phyloP scores from a whole-genome alignment of 495 filamentous ascomycete genomes.

The Aspergillus olivimuriae region DNA sequence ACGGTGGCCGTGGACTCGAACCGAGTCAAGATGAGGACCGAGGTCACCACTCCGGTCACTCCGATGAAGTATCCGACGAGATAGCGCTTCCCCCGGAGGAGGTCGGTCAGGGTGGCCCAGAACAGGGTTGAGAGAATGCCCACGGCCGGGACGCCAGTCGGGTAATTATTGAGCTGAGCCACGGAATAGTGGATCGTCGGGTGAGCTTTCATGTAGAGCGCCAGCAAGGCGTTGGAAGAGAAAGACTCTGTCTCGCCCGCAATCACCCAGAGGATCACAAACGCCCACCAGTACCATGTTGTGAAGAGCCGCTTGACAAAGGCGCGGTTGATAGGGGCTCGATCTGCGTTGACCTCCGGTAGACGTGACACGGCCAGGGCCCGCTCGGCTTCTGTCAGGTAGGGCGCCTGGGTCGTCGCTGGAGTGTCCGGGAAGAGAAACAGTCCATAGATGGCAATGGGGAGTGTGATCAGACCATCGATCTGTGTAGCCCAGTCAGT shows the following conservation, averaged over 20 bases:
- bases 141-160: constrained; percentile 41
- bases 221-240: constrained; percentile 39
- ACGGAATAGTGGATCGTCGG: constrained; percentile 36
- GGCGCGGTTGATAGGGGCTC: constrained; percentile 25
- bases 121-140: constrained; percentile 47
- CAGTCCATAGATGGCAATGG: constrained; percentile 53
- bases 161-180: constrained; percentile 42
- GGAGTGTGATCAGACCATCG: constrained; percentile 48
- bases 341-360: constrained; percentile 20
- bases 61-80: constrained; percentile 51
- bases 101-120: constrained; percentile 48
- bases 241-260: constrained; percentile 44
- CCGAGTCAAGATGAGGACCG: constrained; percentile 42
- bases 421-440: constrained; percentile 57
- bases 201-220: constrained; percentile 25
- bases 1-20: constrained; percentile 33
- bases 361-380: constrained; percentile 39
- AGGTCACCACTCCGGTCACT: constrained; percentile 40
- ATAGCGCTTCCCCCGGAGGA: constrained; percentile 41
- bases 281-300: constrained; percentile 44
- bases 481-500: too few relatives aligned
- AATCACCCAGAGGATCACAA: constrained; percentile 45
- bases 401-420: constrained; percentile 44
- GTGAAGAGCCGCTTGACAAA: constrained; percentile 36
- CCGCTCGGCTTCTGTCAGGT: constrained; percentile 39